Evolutionary conservation across 2,329 filamentous ascomycete species (phyloP).

Genomic region (Aspergillus luchuensis): DNA sequence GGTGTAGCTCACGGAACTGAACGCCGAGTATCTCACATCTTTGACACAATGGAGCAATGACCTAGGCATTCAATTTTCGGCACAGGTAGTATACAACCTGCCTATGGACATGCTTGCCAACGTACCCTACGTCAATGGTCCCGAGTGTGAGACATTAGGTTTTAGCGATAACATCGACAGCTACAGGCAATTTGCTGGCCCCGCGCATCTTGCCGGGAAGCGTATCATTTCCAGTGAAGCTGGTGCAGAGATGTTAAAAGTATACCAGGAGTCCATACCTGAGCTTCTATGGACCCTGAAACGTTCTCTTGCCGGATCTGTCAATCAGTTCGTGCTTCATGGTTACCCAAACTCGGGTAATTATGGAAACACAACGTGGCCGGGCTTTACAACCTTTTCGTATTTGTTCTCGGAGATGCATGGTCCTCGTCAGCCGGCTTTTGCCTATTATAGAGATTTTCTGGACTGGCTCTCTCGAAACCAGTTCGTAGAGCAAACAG

Average conservation of each 20-base stretch:
- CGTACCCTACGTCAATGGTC: constrained; percentile 42
- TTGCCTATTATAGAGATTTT: not conserved
- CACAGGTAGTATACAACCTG: constrained; percentile 46
- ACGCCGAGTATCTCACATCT: constrained; percentile 32
- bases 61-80: constrained; percentile 41
- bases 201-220: constrained; percentile 43
- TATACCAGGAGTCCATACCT: constrained; percentile 29
- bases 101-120: constrained; percentile 47
- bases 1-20: not conserved
- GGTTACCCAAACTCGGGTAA: constrained; percentile 45
- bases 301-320: constrained; percentile 42
- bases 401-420: constrained; percentile 50
- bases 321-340: constrained; percentile 51
- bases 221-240: constrained; percentile 46
- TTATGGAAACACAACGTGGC: constrained; percentile 54
- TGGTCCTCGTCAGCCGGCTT: constrained; percentile 42
- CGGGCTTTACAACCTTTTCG: constrained; percentile 49
- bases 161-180: constrained; percentile 43
- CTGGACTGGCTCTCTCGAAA: not conserved
- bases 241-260: constrained; percentile 30
- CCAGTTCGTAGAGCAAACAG: not conserved
- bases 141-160: constrained; percentile 46
- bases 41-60: constrained; percentile 36
- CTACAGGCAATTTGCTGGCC: constrained; percentile 45
- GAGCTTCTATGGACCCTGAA: constrained; percentile 41